Percentiles rank a stretch among this genome's conserved stretches.
phyloP scores from a whole-genome alignment of 2,329 filamentous ascomycete species.

The Diaporthe longicolla region DNA sequence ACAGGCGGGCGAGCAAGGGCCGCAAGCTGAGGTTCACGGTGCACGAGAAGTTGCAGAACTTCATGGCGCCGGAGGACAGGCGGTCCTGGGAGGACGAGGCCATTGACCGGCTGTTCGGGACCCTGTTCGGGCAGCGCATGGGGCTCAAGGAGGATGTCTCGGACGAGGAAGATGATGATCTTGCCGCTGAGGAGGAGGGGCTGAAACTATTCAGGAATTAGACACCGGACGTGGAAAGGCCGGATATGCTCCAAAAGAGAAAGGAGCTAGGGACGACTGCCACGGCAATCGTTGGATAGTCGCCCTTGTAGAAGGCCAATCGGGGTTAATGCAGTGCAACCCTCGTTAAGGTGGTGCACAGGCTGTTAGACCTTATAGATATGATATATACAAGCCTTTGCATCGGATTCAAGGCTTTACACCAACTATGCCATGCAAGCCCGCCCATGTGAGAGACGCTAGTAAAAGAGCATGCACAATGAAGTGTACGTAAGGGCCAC shows the following conservation, averaged over 20 bases:
- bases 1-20: conserved; percentile 95
- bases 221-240: conserved; percentile 4
- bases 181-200: conserved; percentile 66
- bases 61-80: conserved; percentile 93
- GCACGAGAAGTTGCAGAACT: conserved; percentile 97
- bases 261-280: too few relatives aligned
- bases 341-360: neutral
- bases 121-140: conserved; percentile 79
- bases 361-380: conserved; percentile 4
- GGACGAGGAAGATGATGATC: conserved; percentile 64
- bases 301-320: neutral
- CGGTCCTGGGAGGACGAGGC: conserved; percentile 84
- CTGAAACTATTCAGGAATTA: conserved; percentile 67
- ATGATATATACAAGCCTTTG: conserved; percentile 4
- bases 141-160: conserved; percentile 72
- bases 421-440: conserved; percentile 8
- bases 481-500: conserved; percentile 63
- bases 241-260: neutral
- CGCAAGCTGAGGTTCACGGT: conserved; percentile 94
- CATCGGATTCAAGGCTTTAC: neutral
- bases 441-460: conserved; percentile 50
- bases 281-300: conserved; percentile 28
- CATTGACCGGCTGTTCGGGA: conserved; percentile 82
- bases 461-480: conserved; percentile 57
- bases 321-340: neutral